A percentile compares a stretch with the other conserved stretches of the same genome.
phyloP scores from a whole-genome alignment of 1,284 basidiomycete species.

The Apiotrichum sp. region DNA sequence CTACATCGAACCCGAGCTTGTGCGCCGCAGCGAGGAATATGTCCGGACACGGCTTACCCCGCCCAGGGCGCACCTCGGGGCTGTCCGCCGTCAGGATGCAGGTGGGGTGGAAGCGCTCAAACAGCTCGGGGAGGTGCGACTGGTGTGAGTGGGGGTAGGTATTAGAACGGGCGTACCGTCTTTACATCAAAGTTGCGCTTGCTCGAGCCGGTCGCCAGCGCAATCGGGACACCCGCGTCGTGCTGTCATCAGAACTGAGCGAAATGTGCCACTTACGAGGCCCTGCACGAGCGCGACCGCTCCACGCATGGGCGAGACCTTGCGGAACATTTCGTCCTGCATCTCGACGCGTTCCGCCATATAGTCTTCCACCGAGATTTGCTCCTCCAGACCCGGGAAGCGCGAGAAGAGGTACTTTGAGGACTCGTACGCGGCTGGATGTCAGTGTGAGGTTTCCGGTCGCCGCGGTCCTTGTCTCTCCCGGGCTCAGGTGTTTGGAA shows the following conservation, averaged over 20 bases:
- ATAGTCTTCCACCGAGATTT: constrained; percentile 42
- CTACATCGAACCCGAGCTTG: constrained; percentile 42
- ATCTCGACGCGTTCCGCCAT: constrained; percentile 36
- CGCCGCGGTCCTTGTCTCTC: too few species aligned
- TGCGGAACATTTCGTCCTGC: constrained; percentile 41
- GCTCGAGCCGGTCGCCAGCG: constrained; percentile 46
- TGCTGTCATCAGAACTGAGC: constrained; percentile 19
- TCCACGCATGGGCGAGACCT: constrained; percentile 43
- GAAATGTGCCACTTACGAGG: constrained; percentile 26
- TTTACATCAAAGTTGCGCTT: constrained; percentile 33
- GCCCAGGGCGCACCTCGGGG: constrained; percentile 38
- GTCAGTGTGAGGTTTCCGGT: too few species aligned
- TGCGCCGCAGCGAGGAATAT: constrained; percentile 47
- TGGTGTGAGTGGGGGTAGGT: constrained; percentile 9
- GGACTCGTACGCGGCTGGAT: constrained; percentile 22
- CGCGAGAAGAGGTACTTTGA: constrained; percentile 38
- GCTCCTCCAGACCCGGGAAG: constrained; percentile 39
- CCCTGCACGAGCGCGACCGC: constrained; percentile 40
- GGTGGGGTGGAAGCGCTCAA: constrained; percentile 39
- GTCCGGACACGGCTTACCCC: constrained; percentile 45
- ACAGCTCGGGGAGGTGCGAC: constrained; percentile 45
- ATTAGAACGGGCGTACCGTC: constrained; percentile 31
- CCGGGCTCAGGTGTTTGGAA: too few species aligned
- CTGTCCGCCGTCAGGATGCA: constrained; percentile 44
- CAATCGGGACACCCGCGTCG: constrained; percentile 42